Base-by-base conservation (phyloP, 176 grass and related monocot genomes). In the Canna indica region DNA sequence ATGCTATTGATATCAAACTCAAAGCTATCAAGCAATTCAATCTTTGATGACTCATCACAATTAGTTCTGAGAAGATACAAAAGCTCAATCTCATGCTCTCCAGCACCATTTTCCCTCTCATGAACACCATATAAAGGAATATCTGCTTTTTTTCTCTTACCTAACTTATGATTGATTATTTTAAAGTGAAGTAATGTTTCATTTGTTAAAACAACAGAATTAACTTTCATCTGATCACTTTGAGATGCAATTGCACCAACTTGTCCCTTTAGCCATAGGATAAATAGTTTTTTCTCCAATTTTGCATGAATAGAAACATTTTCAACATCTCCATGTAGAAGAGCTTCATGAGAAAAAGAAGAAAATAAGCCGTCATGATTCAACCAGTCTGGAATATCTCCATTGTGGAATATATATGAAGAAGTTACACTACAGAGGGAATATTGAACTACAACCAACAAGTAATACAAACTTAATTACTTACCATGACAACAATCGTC, bases 161-260 rank as follows among this genome's bases (percentile, higher is more conserved):
- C 52, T 13, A 54, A 59, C 68, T 84, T 85, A 69, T 76, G 71
- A 85, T 85, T 81, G 27, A 74, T 68, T 28, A 74, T 86, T 88
- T 91, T 88, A 71, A 91, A 86, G 78, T 96, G 93, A 63, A 96
- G 86, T 50, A 96, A 79, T 68, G 80, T 74, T 81, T 87, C 78
- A 47, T 79, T 74, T 72, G 93, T 70, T 63, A 96, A 79, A 85
- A 91, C 31, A 50, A 96, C 46, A 66, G 76, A 69, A 59, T 47
- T 80, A 56, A 76, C 79, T 68, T 82, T 56, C 27, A 69, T 75
- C 53, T 75, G 58, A 60, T 70, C 72, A 83, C n/a, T 76, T 47
- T 85, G 83, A 8, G 78, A 85, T 59, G 61, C 20, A 66, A 85
- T 80, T 73, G 78, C 85, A 73, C 86, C 82, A 59, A 91, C 62